These are phyloP conservation scores for Hypoxylon sp. DNA, from an alignment of 2,329 filamentous ascomycete genomes.

Conservation along the genomic window DNA sequence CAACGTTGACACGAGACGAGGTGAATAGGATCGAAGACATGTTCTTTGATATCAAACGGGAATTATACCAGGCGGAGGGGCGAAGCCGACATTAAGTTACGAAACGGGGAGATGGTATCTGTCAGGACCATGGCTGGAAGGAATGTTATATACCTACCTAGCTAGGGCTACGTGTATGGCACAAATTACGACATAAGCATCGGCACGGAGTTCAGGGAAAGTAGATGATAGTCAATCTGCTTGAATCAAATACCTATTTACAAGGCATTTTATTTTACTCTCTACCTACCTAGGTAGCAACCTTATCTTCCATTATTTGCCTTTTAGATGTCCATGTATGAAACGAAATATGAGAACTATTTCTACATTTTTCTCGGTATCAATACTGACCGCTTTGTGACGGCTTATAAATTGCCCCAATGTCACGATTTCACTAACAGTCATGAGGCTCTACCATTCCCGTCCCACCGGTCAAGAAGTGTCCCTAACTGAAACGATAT, in stretches of 20 bases:
- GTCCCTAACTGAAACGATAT: too few relatives aligned
- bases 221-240: constrained; percentile 14
- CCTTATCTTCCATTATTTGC: too few relatives aligned
- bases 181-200: constrained; percentile 21
- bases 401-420: too few relatives aligned
- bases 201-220: constrained; percentile 29
- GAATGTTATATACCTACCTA: constrained; percentile 10
- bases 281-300: too few relatives aligned
- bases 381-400: too few relatives aligned
- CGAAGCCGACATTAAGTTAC: constrained; percentile 52
- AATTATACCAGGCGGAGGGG: constrained; percentile 75
- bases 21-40: constrained; percentile 78
- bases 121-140: constrained; percentile 16
- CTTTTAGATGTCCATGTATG: too few relatives aligned
- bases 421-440: too few relatives aligned
- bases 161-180: constrained; percentile 9
- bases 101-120: constrained; percentile 4
- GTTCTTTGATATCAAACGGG: constrained; percentile 79
- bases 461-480: too few relatives aligned
- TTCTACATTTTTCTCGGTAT: too few relatives aligned
- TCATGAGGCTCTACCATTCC: too few relatives aligned
- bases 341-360: too few relatives aligned
- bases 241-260: constrained; percentile 14
- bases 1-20: constrained; percentile 69
- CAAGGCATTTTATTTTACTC: too few relatives aligned